Evolutionary conservation across 169 alveolate genomes (phyloP).

Genomic region (Plasmodium yoelii): DNA sequence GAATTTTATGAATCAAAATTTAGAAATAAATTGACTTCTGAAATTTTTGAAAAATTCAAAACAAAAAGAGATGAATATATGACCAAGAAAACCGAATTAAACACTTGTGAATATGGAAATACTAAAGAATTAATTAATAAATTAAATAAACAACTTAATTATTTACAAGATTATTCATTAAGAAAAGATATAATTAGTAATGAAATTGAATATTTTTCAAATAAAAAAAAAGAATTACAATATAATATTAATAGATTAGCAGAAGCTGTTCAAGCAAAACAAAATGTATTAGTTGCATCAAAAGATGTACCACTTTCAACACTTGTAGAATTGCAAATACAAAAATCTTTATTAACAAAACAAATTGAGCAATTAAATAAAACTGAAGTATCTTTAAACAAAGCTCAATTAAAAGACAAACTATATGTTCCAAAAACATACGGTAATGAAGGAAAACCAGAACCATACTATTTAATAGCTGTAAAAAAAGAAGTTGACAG

Average conservation of each 20-base stretch:
- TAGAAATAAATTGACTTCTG: not conserved
- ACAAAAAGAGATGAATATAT: conserved; percentile 8
- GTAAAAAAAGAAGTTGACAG: conserved; percentile 58
- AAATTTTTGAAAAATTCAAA: conserved; percentile 1
- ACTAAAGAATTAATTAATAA: not conserved
- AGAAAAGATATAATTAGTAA: conserved; percentile 7
- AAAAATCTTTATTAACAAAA: conserved; percentile 24
- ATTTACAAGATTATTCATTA: conserved; percentile 36
- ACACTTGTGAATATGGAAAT: not conserved
- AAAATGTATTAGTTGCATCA: not conserved
- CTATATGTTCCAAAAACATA: conserved; percentile 29
- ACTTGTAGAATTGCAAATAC: conserved; percentile 24
- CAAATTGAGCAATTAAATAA: conserved; percentile 34
- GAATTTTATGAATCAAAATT: not conserved
- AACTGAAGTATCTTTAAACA: not conserved
- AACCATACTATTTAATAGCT: conserved; percentile 49
- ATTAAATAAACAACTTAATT: conserved; percentile 17
- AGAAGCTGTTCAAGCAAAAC: conserved; percentile 3
- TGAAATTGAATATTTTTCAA: conserved; percentile 6
- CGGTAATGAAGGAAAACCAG: not conserved
- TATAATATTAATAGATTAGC: conserved; percentile 7
- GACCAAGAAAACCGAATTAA: not conserved
- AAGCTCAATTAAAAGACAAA: conserved; percentile 8
- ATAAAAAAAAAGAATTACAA: conserved; percentile 7
- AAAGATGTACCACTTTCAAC: conserved; percentile 5